Conservation (phyloP, 306 rosid species). For the Begonia peltatifolia region DNA sequence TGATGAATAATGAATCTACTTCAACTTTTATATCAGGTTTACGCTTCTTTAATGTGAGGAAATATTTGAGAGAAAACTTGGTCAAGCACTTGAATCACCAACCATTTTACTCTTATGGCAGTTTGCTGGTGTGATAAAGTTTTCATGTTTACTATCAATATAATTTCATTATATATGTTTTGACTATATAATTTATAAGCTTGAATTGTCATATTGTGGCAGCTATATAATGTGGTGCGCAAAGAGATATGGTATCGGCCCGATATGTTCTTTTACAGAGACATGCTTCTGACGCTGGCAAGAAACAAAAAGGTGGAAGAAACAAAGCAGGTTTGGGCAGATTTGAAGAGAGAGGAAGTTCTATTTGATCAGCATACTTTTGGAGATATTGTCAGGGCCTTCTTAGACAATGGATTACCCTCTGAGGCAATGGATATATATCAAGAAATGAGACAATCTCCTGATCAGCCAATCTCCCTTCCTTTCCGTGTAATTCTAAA, state of each 20-base stretch:
- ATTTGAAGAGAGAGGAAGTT: slow-evolving; percentile 58
- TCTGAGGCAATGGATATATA: slow-evolving; percentile 69
- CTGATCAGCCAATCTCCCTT: slow-evolving; percentile 71
- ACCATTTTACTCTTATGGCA: too few species aligned
- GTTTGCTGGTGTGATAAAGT: too few species aligned
- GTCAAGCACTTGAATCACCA: too few species aligned
- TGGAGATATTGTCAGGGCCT: slow-evolving; percentile 70
- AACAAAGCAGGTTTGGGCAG: slow-evolving; percentile 65
- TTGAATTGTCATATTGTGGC: slow-evolving; percentile 4
- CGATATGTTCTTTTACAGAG: slow-evolving; percentile 85
- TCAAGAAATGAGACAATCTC: slow-evolving; percentile 70
- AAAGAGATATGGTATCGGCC: slow-evolving; percentile 95
- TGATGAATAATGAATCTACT: too few species aligned
- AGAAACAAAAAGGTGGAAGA: slow-evolving; percentile 66
- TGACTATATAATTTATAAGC: not conserved
- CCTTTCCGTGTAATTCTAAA: slow-evolving; percentile 78
- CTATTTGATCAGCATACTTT: slow-evolving; percentile 91
- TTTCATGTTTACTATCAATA: too few species aligned
- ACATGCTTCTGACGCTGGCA: slow-evolving; percentile 90
- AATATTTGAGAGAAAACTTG: too few species aligned
- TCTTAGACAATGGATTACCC: slow-evolving; percentile 50
- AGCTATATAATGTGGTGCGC: slow-evolving; percentile 74
- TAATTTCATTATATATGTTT: not conserved
- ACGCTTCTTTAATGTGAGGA: too few species aligned
- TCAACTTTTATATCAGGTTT: too few species aligned